Evolutionary conservation across 768 basidiomycete species (phyloP).

Genomic region (Hygrophorus russula): DNA sequence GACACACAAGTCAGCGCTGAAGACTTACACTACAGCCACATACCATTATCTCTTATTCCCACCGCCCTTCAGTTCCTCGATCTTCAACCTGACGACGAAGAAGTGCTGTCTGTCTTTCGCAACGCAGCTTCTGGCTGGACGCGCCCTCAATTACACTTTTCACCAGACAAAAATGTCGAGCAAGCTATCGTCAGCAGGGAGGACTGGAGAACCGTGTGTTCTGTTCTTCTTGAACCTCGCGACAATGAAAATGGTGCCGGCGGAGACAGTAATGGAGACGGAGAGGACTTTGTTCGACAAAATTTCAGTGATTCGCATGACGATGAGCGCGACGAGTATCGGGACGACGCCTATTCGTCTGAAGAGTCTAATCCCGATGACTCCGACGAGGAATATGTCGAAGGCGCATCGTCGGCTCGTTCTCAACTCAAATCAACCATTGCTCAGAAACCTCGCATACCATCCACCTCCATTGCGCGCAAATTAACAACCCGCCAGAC

Average conservation of each 20-base stretch:
- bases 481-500: slow-evolving; percentile 42
- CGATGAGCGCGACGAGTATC: slow-evolving; percentile 11
- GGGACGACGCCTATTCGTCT: neutral
- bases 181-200: slow-evolving; percentile 40
- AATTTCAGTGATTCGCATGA: neutral
- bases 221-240: slow-evolving; percentile 49
- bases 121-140: slow-evolving; percentile 72
- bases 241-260: slow-evolving; percentile 21
- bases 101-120: slow-evolving; percentile 58
- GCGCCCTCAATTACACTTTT: slow-evolving; percentile 14
- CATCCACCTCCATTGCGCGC: slow-evolving; percentile 4
- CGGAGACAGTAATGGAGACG: slow-evolving; percentile 13
- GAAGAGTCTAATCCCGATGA: slow-evolving; percentile 13
- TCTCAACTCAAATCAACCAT: slow-evolving; percentile 6
- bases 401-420: slow-evolving; percentile 2
- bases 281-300: slow-evolving; percentile 1
- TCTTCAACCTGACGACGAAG: slow-evolving; percentile 61
- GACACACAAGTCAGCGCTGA: slow-evolving; percentile 6
- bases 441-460: neutral
- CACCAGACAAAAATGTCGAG: slow-evolving; percentile 9
- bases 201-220: slow-evolving; percentile 77
- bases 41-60: slow-evolving; percentile 49
- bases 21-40: slow-evolving; percentile 14
- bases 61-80: slow-evolving; percentile 51
- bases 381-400: slow-evolving; percentile 23